A percentile compares a stretch with the other conserved stretches of the same genome.
phyloP scores from a whole-genome alignment of 78 protist genomes.

The Guillardia theta region DNA sequence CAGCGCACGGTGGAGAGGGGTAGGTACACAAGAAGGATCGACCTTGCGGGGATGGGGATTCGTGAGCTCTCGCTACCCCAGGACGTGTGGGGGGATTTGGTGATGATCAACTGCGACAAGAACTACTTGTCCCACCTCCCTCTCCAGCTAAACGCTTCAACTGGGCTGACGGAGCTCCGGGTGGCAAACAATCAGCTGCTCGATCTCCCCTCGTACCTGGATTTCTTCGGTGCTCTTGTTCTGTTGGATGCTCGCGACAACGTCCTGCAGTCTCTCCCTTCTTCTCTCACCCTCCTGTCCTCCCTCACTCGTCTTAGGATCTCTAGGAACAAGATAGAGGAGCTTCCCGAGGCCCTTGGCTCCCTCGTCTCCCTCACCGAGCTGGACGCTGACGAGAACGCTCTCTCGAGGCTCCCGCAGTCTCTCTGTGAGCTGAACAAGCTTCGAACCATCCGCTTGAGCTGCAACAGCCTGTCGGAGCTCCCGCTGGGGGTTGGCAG shows the following conservation, averaged over 20 bases:
- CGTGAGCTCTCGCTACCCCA: neutral
- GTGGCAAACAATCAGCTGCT: neutral
- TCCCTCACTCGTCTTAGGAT: neutral
- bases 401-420: neutral
- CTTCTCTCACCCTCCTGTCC: neutral
- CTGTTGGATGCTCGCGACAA: neutral
- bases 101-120: neutral
- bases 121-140: neutral
- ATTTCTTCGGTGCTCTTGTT: neutral
- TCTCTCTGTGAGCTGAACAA: neutral
- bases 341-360: neutral
- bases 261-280: neutral
- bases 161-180: neutral
- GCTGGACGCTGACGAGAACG: neutral
- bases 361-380: neutral
- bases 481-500: neutral
- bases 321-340: neutral
- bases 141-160: neutral
- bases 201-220: neutral
- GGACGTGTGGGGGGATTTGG: neutral
- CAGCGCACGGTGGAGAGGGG: neutral
- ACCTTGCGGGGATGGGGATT: neutral
- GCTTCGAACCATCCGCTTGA: neutral
- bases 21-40: neutral
- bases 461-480: neutral